Conservation (phyloP, 768 basidiomycete species). For the Guyanaporus albipodus region DNA sequence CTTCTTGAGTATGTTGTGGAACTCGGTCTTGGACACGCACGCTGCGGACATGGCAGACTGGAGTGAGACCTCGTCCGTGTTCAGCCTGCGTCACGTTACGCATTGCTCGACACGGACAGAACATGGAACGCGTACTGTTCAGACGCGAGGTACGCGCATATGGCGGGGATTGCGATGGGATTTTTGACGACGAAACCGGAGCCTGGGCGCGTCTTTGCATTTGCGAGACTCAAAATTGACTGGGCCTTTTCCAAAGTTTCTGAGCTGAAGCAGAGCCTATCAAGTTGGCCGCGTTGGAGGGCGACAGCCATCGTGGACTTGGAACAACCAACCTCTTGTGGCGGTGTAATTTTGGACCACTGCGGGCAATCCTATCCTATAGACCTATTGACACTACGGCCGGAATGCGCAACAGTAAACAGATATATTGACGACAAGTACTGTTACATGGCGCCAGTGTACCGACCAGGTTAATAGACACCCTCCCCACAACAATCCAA, state of each 20-base stretch:
- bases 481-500: no score
- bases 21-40: constrained; percentile 21
- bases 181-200: constrained; percentile 27
- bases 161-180: constrained; percentile 21
- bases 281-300: constrained; percentile 19
- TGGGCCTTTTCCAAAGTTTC: constrained; percentile 24
- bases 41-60: constrained; percentile 23
- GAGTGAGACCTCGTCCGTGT: constrained; percentile 28
- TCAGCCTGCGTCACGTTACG: constrained; percentile 17
- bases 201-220: constrained; percentile 25
- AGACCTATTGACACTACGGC: no score
- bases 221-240: constrained; percentile 20
- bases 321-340: no score
- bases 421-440: no score
- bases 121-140: constrained; percentile 29
- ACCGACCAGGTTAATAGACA: no score
- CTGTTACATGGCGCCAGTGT: no score
- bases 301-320: constrained; percentile 13
- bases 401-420: no score
- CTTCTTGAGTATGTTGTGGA: constrained; percentile 22
- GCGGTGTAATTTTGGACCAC: no score
- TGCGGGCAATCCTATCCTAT: no score
- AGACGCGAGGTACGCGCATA: constrained; percentile 32
- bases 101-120: no score
- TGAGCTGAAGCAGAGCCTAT: constrained; percentile 17